Evolutionary conservation across 495 filamentous ascomycete genomes (phyloP).

Genomic region (Aspergillus avenaceus): DNA sequence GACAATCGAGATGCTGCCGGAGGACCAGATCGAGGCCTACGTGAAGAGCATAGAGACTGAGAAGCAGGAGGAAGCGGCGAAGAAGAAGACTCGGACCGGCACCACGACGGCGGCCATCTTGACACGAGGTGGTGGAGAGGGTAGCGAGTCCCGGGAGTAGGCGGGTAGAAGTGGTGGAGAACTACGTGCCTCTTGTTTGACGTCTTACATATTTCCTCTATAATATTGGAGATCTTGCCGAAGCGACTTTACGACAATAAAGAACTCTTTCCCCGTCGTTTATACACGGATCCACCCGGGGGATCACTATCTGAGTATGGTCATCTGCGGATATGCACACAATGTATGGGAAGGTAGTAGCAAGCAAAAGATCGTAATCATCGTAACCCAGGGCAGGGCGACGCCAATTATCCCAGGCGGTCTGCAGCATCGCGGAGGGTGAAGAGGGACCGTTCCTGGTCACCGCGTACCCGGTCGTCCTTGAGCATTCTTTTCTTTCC

Average conservation of each 20-base stretch:
- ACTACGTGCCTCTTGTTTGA: neutral
- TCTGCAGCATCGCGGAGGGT: slow-evolving; percentile 67
- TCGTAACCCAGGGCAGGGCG: slow-evolving; percentile 18
- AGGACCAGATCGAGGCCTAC: slow-evolving; percentile 92
- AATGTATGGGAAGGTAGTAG: neutral
- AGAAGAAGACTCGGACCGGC: slow-evolving; percentile 86
- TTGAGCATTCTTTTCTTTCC: slow-evolving; percentile 68
- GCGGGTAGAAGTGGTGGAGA: slow-evolving; percentile 4
- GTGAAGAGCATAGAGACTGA: slow-evolving; percentile 98
- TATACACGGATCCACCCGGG: neutral
- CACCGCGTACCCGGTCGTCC: slow-evolving; percentile 73
- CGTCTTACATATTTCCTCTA: neutral
- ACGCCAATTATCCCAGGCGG: slow-evolving; percentile 58
- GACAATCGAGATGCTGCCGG: slow-evolving; percentile 85
- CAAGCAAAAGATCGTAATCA: slow-evolving; percentile 29
- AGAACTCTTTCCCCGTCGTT: neutral
- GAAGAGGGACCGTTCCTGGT: slow-evolving; percentile 63
- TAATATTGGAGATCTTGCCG: neutral
- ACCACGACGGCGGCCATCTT: slow-evolving; percentile 75
- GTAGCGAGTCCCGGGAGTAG: slow-evolving; percentile 9
- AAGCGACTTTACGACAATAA: slow-evolving; percentile 2
- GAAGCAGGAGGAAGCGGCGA: slow-evolving; percentile 97
- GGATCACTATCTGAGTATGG: neutral
- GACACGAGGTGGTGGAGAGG: slow-evolving; percentile 56
- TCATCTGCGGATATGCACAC: neutral